Evolutionary conservation across 768 basidiomycete species (phyloP), one percentile per base, ranked within the genome.

Genomic region (Podaxis sp.): DNA sequence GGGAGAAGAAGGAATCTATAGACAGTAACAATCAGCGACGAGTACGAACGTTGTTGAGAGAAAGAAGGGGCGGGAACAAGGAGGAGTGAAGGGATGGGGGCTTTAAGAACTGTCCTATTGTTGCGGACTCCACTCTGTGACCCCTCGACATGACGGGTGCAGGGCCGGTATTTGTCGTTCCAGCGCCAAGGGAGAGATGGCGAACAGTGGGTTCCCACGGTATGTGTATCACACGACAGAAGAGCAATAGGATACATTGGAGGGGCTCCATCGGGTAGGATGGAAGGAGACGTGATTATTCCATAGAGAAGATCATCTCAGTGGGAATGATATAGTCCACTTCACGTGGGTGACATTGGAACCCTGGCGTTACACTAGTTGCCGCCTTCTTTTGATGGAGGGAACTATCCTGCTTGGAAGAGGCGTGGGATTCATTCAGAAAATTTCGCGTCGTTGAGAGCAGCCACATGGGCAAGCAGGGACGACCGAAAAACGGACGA

Each of bases 21-120:
- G 17, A 41, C 13, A 12, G 84, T 76, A 2, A 78, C 69, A 26
- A 82, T 57, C 33, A 33, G 33, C 40, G 13, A 72, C 63, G 13
- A 17, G 15, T 59, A 71, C 69, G 62, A 72, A 67, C 69, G 76
- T 73, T 13, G 72, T 66, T 38, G 64, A 53, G 54, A 51, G 46
- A 58, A 60, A 56, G 48, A 30, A 50, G 52, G 40, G 58, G 58
- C 38, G 52, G 56, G 56, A 36, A 59, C 22, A 52, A 37, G 6
- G 48, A 50, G 20, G 58, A 41, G 40, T 41, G 40, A 41, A 41
- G 12, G 40, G 40, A n/a, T 41, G 40, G 15, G 58, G 49, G 20
- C 11, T 36, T 58, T 48, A 37, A 55, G 37, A 26, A 11, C 15
- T 41, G 56, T 28, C 37, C 33, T 33, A 57, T 57, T 57, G 56